Conservation (phyloP, 2,329 filamentous ascomycete species). For the Immersiporthe knoxdaviesiana region DNA sequence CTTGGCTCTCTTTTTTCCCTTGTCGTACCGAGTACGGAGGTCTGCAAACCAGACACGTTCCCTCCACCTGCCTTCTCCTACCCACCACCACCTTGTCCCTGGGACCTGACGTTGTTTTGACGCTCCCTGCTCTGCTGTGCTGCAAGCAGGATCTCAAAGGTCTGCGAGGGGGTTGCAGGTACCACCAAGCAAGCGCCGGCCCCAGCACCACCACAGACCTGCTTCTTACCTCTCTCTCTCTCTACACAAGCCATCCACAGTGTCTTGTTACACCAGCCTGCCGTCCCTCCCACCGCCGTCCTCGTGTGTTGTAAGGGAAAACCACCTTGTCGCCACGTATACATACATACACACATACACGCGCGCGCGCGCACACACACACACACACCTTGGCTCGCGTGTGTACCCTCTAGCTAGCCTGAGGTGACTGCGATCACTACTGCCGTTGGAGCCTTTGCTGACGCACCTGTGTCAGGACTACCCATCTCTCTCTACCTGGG, state of each 20-base stretch:
- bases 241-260: constrained; percentile 6
- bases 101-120: not conserved
- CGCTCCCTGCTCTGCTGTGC: not conserved
- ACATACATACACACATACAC: not conserved
- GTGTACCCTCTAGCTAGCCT: not conserved
- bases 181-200: constrained; percentile 21
- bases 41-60: constrained; percentile 9
- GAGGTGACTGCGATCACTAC: constrained; percentile 1
- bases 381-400: not conserved
- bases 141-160: constrained; percentile 15
- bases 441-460: constrained; percentile 7
- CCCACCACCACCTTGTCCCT: constrained; percentile 2
- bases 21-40: constrained; percentile 20
- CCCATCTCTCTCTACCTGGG: not conserved
- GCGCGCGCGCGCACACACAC: not conserved
- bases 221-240: not conserved
- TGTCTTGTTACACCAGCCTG: constrained; percentile 15
- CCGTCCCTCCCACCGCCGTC: constrained; percentile 12
- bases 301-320: not conserved
- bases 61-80: not conserved
- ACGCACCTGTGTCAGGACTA: constrained; percentile 3
- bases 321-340: not conserved
- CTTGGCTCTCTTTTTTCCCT: not conserved
- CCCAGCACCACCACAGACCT: constrained; percentile 13
- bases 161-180: constrained; percentile 8